phyloP scores from a whole-genome alignment of 2,329 filamentous ascomycete species.

The Purpureocillium takamizusanense region DNA sequence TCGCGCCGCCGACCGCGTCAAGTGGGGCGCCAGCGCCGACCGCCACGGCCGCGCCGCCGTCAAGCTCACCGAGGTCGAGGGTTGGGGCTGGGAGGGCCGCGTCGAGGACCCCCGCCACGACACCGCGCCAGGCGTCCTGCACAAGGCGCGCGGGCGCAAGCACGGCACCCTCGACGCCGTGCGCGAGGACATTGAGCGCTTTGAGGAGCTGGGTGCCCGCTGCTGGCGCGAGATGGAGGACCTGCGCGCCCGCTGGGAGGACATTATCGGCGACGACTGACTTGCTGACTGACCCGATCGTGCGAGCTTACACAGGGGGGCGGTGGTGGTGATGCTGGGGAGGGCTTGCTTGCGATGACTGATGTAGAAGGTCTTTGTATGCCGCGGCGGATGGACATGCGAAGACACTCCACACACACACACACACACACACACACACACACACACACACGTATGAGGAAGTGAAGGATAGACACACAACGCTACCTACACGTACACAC shows the following conservation, averaged over 20 bases:
- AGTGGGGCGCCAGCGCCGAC: conserved; percentile 77
- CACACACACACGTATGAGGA: no score
- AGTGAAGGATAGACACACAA: no score
- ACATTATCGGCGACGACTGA: conserved; percentile 13
- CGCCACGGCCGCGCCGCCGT: conserved; percentile 48
- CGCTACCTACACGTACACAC: no score
- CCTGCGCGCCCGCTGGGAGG: conserved; percentile 58
- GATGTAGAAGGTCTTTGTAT: no score
- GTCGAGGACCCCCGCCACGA: conserved; percentile 39
- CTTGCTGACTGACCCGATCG: conserved; percentile 3
- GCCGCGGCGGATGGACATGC: no score
- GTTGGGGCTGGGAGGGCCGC: conserved; percentile 68
- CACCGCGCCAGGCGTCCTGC: conserved; percentile 34
- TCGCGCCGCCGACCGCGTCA: conserved; percentile 45
- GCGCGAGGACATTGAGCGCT: conserved; percentile 47
- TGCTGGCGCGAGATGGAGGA: conserved; percentile 67
- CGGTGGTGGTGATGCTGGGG: no score
- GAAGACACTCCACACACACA: no score
- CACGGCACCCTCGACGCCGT: conserved; percentile 49
- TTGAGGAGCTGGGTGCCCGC: conserved; percentile 50
- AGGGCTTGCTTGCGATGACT: no score
- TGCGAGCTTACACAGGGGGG: neutral
- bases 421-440: no score
- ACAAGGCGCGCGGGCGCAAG: conserved; percentile 49
- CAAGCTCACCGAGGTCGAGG: conserved; percentile 73